These are phyloP conservation scores for Yamadazyma atmosphaerica DNA, from an alignment of 1,139 yeast genomes.

Conservation along the genomic window DNA sequence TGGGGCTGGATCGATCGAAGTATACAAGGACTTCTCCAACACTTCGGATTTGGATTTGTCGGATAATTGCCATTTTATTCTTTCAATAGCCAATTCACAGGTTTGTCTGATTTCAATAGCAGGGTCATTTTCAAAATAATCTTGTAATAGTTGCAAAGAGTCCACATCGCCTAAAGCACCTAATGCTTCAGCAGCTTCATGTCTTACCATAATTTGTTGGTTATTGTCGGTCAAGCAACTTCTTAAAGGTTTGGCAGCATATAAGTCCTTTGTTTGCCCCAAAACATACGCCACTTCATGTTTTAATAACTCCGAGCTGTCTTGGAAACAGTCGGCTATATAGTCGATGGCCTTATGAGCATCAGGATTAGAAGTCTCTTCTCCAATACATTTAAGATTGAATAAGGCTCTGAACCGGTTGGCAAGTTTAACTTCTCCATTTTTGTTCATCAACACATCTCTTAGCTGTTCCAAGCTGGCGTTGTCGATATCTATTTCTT, in stretches of 20 bases:
- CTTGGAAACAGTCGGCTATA: slow-evolving; percentile 79
- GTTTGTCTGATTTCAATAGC: slow-evolving; percentile 91
- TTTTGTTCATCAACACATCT: slow-evolving; percentile 62
- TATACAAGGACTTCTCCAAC: slow-evolving; percentile 73
- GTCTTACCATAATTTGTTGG: slow-evolving; percentile 96
- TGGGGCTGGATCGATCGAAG: slow-evolving; percentile 97
- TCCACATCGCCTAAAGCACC: slow-evolving; percentile 90
- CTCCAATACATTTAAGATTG: slow-evolving; percentile 83
- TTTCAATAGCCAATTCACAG: slow-evolving; percentile 93
- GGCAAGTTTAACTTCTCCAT: slow-evolving; percentile 73
- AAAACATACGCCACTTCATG: slow-evolving; percentile 98
- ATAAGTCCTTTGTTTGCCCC: slow-evolving; percentile 87
- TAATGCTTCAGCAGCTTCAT: slow-evolving; percentile 98
- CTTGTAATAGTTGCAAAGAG: slow-evolving; percentile 66
- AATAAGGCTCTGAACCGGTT: slow-evolving; percentile 91
- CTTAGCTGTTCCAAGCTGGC: slow-evolving; percentile 68
- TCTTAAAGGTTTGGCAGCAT: slow-evolving; percentile 75
- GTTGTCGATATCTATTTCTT: slow-evolving; percentile 43
- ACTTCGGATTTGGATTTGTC: slow-evolving; percentile 62
- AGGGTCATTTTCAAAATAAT: slow-evolving; percentile 72
- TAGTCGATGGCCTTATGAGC: slow-evolving; percentile 69
- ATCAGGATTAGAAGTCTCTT: slow-evolving; percentile 52
- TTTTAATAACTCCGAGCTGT: slow-evolving; percentile 87
- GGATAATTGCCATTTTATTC: slow-evolving; percentile 90
- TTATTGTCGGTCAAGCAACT: slow-evolving; percentile 63